Conservation (phyloP, 352 stramenopile species). For the Phytophthora ramorum region DNA sequence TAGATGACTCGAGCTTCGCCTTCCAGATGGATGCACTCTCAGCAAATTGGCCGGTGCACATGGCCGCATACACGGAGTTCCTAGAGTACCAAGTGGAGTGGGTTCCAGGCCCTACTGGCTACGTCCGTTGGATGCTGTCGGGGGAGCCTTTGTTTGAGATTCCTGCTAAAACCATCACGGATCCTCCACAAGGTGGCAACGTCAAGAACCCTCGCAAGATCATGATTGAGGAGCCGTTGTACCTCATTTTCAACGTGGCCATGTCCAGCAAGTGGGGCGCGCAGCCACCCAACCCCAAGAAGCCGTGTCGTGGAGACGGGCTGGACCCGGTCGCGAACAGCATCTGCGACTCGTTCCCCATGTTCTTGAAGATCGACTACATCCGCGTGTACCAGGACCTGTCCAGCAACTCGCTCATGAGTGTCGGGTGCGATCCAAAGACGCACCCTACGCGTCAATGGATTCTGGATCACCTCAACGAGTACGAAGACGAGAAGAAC, state of each 20-base stretch:
- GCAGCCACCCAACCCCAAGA: conserved; percentile 67
- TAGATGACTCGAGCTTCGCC: conserved; percentile 38
- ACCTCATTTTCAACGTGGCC: conserved; percentile 96
- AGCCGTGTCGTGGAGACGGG: conserved; percentile 61
- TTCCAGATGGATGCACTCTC: conserved; percentile 87
- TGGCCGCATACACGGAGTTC: conserved; percentile 55
- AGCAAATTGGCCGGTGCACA: conserved; percentile 58
- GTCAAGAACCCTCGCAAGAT: conserved; percentile 78
- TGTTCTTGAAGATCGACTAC: conserved; percentile 84
- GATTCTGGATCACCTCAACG: conserved; percentile 79
- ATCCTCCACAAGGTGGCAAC: conserved; percentile 55
- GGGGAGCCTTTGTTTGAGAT: conserved; percentile 92
- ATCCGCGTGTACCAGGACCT: conserved; percentile 80
- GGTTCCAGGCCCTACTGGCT: conserved; percentile 55
- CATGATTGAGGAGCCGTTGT: conserved; percentile 96
- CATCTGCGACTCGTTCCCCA: conserved; percentile 73
- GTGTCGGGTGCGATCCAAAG: conserved; percentile 61
- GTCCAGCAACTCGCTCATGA: conserved; percentile 50
- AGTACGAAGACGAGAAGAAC: conserved; percentile 79
- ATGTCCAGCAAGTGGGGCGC: conserved; percentile 92
- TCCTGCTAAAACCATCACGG: conserved; percentile 58
- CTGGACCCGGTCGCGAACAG: conserved; percentile 47
- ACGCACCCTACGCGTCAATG: conserved; percentile 76
- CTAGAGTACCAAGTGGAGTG: conserved; percentile 71
- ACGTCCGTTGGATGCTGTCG: conserved; percentile 83